Base-by-base conservation (phyloP, 2,329 filamentous ascomycete species). In the Verticillium dahliae region DNA sequence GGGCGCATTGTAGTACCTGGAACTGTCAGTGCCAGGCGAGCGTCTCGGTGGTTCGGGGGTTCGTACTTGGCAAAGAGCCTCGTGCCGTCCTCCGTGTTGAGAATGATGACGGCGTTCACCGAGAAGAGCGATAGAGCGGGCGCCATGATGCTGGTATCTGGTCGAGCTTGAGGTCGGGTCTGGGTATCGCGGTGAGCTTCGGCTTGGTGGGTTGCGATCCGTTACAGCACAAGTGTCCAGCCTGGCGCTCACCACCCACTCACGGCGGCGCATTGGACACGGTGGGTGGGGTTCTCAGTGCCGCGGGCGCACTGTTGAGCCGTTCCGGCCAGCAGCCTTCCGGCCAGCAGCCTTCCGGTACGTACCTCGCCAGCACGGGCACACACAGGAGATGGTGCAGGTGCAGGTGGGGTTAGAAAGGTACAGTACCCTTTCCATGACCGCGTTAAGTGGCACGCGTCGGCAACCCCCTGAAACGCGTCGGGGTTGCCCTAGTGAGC, bases 21-120 rank as follows among this genome's bases (percentile, higher is more conserved):
- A 70, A 74, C 74, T 9, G 33, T 54, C 39, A 59, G 41, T 27
- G 18, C 18, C n/a, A 11, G n/a, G 18, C 7, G 74, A 72, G 80
- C 89, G 76, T 75, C 90, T 80, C 76, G 80, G 76, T 76, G 78
- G 82, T 94, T 97, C 6, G 3, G 38, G 22, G 37, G 34, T 3
- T 3, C 58, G 85, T 97, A 97, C 82, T 97, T 97, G 72, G 92
- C 87, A 75, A 97, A 92, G 79, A 98, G 91, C 75, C 94, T 87
- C 64, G 90, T 90, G 73, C 91, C 91, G 76, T 98, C 94, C 78
- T 97, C 92, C 64, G 89, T 88, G 71, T 89, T 87, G 73, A 93
- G 87, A 69, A 93, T 87, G 68, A 92, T 82, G 74, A 93, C 83
- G 72, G 90, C 90, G 75, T 90, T 89, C 72, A 92, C 83, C 70